phyloP scores from a whole-genome alignment of 805 yeast species.

The Candida arabinofermentans region DNA sequence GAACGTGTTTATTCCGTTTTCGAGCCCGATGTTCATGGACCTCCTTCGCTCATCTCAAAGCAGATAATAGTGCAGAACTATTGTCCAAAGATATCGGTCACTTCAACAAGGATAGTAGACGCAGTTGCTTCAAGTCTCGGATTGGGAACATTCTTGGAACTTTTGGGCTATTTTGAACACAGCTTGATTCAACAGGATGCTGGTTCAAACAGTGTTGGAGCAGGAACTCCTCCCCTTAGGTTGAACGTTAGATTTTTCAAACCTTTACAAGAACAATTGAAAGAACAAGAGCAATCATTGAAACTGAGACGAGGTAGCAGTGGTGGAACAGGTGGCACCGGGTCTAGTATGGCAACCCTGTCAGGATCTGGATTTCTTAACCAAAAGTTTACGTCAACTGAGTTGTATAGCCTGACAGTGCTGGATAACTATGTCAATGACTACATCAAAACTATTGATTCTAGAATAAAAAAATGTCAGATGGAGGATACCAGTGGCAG shows the following conservation, averaged over 20 bases:
- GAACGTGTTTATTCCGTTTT: conserved; percentile 15
- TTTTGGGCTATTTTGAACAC: conserved; percentile 29
- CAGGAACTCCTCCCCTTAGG: conserved; percentile 8
- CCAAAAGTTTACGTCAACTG: conserved; percentile 13
- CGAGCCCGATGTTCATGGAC: conserved; percentile 24
- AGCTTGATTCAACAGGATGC: conserved; percentile 17
- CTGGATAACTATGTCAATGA: conserved; percentile 18
- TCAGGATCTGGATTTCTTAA: conserved; percentile 5
- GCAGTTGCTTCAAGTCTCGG: conserved; percentile 18
- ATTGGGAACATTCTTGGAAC: conserved; percentile 15
- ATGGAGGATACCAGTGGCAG: conserved; percentile 2
- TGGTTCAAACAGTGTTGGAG: conserved; percentile 4
- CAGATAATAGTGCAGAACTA: conserved; percentile 27
- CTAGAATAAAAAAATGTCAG: conserved; percentile 4
- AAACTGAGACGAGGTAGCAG: conserved; percentile 11
- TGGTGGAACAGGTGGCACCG: conserved; percentile 5
- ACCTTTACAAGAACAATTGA: conserved; percentile 23
- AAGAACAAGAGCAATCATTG: conserved; percentile 16
- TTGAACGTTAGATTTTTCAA: conserved; percentile 25
- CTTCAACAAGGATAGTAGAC: conserved; percentile 23
- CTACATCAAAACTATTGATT: conserved; percentile 19
- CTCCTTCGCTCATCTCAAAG: conserved; percentile 24
- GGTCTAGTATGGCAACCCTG: too few relatives aligned
- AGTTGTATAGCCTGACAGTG: conserved; percentile 18
- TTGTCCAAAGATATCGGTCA: conserved; percentile 32